Base-by-base conservation (phyloP, 2,329 filamentous ascomycete species). In the Alternaria gaisen region DNA sequence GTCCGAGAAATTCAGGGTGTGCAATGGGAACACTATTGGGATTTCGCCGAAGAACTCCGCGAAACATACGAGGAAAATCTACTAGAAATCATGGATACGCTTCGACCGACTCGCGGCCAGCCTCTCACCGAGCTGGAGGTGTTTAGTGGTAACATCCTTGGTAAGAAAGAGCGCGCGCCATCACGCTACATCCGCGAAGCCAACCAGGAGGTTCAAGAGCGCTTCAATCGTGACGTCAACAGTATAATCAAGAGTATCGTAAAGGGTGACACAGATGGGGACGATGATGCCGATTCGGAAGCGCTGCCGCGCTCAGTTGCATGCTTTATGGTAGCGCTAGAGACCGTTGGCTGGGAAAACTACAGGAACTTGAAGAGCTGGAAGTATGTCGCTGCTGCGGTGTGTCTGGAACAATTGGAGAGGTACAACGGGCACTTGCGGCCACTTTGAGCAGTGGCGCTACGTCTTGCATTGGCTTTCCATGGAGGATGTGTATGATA, bases 121-220 rank as follows among this genome's bases (percentile, higher is more conserved):
- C 74, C 68, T n/a, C 66, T 78, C 5, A 72, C 66, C 1, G 75
- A 78, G 40, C 68, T 77, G 22, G 75, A 78, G 58, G 85, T 85
- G 44, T 87, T 89, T 70, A 81, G 83, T 30, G 87, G 87, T 28
- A 84, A 81, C 53, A 86, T 88, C 63, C 79, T 88, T 22, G 85
- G 84, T 53, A 83, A 82, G 60, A 80, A 79, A 10, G 81, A 79
- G 4, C 72, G 77, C 7, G 77, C 78, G 7, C 70, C 74, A 1
- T 75, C 70, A 46, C 75, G 72, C 18, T 66, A 65, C 40, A 68
- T 71, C 12, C 69, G 69, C 30, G 72, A 78, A 44, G 69, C 70
- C 28, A 75, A 74, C 46, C 63, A 60, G 22, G 72, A 73, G 28
- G 78, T 82, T 65, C 74, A 77, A 30, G 77, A 80, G 51, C 78